Conservation (phyloP, 2,329 filamentous ascomycete genomes). For the Calonectria multiphialidica region DNA sequence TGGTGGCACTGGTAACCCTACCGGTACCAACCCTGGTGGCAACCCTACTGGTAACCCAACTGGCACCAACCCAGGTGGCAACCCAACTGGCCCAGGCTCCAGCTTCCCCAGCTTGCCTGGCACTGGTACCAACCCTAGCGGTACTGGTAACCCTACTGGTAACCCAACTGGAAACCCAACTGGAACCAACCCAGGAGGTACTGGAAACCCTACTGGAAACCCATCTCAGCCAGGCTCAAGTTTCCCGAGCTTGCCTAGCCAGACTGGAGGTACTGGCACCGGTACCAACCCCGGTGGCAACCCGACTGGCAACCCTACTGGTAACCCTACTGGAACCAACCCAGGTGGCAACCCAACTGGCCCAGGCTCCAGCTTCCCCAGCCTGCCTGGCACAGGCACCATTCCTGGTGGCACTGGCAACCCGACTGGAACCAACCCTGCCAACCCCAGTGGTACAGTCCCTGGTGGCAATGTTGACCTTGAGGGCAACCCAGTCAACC, state of each 20-base stretch:
- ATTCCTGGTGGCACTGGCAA: neutral
- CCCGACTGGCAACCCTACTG: neutral
- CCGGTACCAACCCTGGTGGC: neutral
- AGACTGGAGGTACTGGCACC: neutral
- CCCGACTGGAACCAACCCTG: neutral
- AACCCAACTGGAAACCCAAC: neutral
- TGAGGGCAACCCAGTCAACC: neutral
- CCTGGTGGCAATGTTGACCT: neutral
- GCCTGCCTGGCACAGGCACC: neutral
- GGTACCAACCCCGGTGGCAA: neutral
- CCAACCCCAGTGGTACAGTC: neutral
- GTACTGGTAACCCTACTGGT: neutral
- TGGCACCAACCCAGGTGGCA: neutral
- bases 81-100: neutral
- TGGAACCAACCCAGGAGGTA: neutral
- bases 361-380: neutral
- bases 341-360: neutral
- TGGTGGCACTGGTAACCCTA: neutral
- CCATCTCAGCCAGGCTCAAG: neutral
- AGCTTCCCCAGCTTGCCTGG: neutral
- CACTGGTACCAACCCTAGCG: neutral
- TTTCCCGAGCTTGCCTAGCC: neutral
- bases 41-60: neutral
- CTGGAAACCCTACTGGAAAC: neutral
- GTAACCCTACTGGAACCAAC: neutral